Evolutionary conservation across 1,284 basidiomycete genomes (phyloP).

Genomic region (Afroboletus lepidellus): DNA sequence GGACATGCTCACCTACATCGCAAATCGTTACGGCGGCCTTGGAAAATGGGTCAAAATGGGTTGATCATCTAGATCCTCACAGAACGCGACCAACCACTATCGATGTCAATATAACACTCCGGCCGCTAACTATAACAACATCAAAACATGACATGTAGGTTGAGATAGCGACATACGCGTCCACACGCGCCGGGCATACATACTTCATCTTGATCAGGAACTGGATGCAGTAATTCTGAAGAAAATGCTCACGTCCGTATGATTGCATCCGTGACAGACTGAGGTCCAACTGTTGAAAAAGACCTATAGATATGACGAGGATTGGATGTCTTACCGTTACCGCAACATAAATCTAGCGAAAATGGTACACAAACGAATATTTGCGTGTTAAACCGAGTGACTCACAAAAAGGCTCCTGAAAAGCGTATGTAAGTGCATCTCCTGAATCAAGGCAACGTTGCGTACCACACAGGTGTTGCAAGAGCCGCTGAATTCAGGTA

Average conservation of each 20-base stretch:
- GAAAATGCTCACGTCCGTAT: constrained; percentile 35
- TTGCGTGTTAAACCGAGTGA: constrained; percentile 2
- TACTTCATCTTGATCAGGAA: constrained; percentile 17
- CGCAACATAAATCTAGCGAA: constrained; percentile 41
- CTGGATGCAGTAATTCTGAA: neutral
- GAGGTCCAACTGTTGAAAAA: neutral
- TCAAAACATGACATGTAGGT: neutral
- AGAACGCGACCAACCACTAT: constrained; percentile 37
- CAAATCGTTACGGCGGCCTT: constrained; percentile 40
- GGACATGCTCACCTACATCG: constrained; percentile 40
- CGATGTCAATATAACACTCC: constrained; percentile 36
- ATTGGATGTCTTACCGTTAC: constrained; percentile 37
- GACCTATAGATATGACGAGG: neutral
- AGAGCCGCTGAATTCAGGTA: constrained; percentile 44
- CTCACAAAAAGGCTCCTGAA: constrained; percentile 46
- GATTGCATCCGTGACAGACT: constrained; percentile 47
- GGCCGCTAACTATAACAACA: constrained; percentile 39
- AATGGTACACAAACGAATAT: neutral
- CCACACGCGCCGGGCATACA: constrained; percentile 43
- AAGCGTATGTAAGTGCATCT: neutral
- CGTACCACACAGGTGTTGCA: constrained; percentile 45
- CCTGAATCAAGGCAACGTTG: neutral
- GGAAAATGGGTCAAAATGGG: constrained; percentile 6
- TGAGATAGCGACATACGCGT: constrained; percentile 32
- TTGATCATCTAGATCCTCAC: neutral